Base-by-base conservation (phyloP, 495 filamentous ascomycete genomes). In the Barbatosphaeria neglecta region DNA sequence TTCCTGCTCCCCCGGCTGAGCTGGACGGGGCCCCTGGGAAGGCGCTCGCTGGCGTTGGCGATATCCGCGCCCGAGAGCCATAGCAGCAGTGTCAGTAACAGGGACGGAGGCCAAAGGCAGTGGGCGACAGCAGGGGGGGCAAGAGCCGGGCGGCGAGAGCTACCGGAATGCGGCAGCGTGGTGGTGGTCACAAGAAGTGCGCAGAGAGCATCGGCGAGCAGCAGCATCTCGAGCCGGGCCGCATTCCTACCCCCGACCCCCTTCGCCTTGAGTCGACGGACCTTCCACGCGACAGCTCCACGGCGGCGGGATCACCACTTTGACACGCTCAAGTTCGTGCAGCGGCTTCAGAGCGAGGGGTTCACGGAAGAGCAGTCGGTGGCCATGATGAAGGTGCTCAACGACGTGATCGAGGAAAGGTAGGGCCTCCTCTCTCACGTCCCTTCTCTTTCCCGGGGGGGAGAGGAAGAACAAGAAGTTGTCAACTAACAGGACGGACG, bases 381-480 rank as follows among this genome's bases (percentile, higher is more conserved):
- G 5, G 92, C 92, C 18, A 86, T 95, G 86, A 96, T 99, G 92
- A 84, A 84, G 55, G 88, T 97, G 4, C 74, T 99, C 17, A 90
- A 88, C 63, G 89, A 97, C 65, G 89, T 97, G 28, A 96, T 99
- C 53, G 84, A 96, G 62, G 92, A 99, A 65, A 93, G 82, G 82
- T 78, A 55, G 38, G 56, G 38, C 7, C 19, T 27, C 20, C 18
- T 22, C 2, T 16, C 41, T 47, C 46, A 28, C 39, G 31, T 28
- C 22, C 7, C n/a, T 24, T 3, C 35, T 16, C 33, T 11, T 25
- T 17, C 37, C 16, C 15, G 17, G n/a, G 38, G n/a, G n/a, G n/a
- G n/a, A n/a, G n/a, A n/a, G n/a, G n/a, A n/a, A n/a, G n/a, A n/a
- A n/a, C n/a, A n/a, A n/a, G n/a, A n/a, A n/a, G n/a, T n/a, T n/a